Conservation (phyloP, 202 grass and related monocot species). For the Zoysia matrella region DNA sequence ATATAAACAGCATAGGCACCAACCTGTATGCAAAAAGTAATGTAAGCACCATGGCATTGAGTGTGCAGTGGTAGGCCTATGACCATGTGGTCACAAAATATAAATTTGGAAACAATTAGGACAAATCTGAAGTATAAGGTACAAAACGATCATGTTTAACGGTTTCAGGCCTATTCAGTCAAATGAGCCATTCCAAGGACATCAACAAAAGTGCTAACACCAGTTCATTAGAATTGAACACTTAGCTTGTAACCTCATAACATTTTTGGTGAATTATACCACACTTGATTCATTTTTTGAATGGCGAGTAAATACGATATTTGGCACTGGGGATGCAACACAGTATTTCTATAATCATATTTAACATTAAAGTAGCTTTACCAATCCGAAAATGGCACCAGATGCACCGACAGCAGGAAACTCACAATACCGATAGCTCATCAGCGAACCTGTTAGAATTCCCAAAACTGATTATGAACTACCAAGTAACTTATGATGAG, state of each 20-base stretch:
- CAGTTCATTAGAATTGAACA: neutral
- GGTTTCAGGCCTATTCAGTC: conserved; percentile 19
- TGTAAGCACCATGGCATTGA: neutral
- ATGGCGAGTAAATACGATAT: neutral
- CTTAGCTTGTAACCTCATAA: neutral
- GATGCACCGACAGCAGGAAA: conserved; percentile 85
- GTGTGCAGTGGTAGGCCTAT: conserved; percentile 13
- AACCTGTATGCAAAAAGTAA: conserved; percentile 57
- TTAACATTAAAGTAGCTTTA: conserved; percentile 43
- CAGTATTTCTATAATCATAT: neutral
- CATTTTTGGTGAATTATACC: conserved; percentile 15
- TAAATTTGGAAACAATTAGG: conserved; percentile 5
- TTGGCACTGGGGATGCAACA: neutral
- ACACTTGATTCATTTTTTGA: neutral
- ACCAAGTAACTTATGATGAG: conserved; percentile 21
- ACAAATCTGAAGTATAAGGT: neutral
- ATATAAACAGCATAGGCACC: conserved; percentile 82
- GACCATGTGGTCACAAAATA: neutral
- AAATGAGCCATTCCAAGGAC: conserved; percentile 12
- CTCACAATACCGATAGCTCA: conserved; percentile 74
- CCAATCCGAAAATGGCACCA: conserved; percentile 93
- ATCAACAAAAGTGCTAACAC: neutral
- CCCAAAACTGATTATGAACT: conserved; percentile 38
- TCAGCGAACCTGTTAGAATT: conserved; percentile 74
- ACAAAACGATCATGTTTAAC: neutral